Base-by-base conservation (phyloP, 1,139 yeast species). In the Maudiozyma humilis region DNA sequence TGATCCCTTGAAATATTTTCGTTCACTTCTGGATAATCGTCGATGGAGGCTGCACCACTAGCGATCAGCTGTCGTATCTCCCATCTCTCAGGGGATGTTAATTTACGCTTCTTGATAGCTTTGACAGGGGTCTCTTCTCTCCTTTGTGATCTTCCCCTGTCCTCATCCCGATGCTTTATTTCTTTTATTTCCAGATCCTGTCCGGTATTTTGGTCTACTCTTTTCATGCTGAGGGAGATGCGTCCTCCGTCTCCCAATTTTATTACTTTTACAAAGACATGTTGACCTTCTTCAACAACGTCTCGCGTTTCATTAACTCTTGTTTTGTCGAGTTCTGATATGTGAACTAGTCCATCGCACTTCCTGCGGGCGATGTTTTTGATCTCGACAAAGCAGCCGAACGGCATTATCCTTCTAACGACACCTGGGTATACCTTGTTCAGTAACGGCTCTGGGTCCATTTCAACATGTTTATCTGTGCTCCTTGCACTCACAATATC, bases 31-130 rank as follows among this genome's bases (percentile, higher is more conserved):
- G 91, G 91, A 54, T 80, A 80, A 47, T 82, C 91, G 12, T 78
- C 72, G 0, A 82, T 76, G 2, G 79, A 71, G 0, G 78, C 77
- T 0, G 76, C 91, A 2, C 95, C 95, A 3, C 93, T 78, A 0
- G 93, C 83, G 31, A 83, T 81, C 30, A 86, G 67, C 56, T 89
- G 96, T 30, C 85, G 70, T 42, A 86, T 73, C 56, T 89, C 96
- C 95, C 96, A 89, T 46, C 89, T 66, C 60, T 89, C 97, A 1
- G 95, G 94, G 0, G 94, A 82, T 0, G 93, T 81, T 32, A 82
- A 62, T 42, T 86, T 67, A 53, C 79, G 70, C 45, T 69, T 62
- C 4, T 46, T 45, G n/a, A 49, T 48, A 6, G 29, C 51, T 23
- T 23, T 23, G 10, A 10, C 8, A 36, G 17, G 41, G 25, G 20